Evolutionary conservation across 192 early-diverging fungal species (phyloP).

Genomic region (Dissophora globulifera): DNA sequence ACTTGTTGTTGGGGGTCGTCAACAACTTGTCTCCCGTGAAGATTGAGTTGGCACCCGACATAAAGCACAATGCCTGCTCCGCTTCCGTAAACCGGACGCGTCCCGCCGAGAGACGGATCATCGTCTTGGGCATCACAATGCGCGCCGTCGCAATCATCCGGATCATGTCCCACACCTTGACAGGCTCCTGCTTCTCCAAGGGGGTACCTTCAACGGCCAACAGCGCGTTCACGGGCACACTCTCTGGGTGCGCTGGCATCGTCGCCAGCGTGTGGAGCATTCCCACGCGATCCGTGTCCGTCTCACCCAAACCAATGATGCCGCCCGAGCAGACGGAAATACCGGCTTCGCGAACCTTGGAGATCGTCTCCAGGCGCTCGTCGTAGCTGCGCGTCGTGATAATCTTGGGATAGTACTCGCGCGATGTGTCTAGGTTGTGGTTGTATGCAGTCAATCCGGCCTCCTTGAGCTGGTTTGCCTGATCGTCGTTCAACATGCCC

Average conservation of each 20-base stretch:
- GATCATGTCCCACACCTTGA: conserved; percentile 85
- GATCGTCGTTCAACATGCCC: conserved; percentile 80
- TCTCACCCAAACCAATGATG: conserved; percentile 86
- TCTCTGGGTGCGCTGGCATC: conserved; percentile 77
- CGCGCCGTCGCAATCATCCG: conserved; percentile 87
- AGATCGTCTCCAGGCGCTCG: conserved; percentile 80
- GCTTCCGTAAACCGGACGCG: conserved; percentile 75
- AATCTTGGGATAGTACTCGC: conserved; percentile 83
- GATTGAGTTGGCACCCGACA: conserved; percentile 86
- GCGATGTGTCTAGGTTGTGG: conserved; percentile 86
- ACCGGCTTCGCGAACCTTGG: conserved; percentile 77
- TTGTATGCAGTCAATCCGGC: conserved; percentile 89
- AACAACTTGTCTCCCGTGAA: conserved; percentile 87
- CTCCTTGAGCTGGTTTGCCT: conserved; percentile 80
- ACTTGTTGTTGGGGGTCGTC: conserved; percentile 84
- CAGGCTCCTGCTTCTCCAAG: conserved; percentile 77
- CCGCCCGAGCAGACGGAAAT: conserved; percentile 87
- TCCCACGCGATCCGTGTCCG: conserved; percentile 74
- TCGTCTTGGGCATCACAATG: conserved; percentile 82
- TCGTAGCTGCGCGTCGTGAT: conserved; percentile 86
- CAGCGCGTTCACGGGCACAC: conserved; percentile 83
- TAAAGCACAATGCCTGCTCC: conserved; percentile 82
- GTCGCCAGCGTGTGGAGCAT: conserved; percentile 81
- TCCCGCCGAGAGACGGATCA: conserved; percentile 82
- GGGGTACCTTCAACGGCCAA: conserved; percentile 87